Evolutionary conservation across 768 basidiomycete genomes (phyloP).

Genomic region (Termitomyces sp.): DNA sequence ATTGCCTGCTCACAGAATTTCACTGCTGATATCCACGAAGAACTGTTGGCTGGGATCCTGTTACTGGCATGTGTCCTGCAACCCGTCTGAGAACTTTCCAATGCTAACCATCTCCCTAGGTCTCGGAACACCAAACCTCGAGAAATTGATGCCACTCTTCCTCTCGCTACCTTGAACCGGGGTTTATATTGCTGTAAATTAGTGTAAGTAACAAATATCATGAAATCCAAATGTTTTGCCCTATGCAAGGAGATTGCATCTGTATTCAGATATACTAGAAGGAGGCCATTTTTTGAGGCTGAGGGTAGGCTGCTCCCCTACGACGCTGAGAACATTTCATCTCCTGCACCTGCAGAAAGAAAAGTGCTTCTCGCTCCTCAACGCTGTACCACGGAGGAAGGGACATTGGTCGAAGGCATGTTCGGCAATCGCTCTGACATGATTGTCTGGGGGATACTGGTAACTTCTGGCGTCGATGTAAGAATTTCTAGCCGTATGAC

Average conservation of each 20-base stretch:
- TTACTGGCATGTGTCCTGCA: constrained; percentile 26
- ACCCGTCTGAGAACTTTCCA: not conserved
- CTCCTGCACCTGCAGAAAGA: constrained; percentile 12
- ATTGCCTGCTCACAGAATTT: not conserved
- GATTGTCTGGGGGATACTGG: not conserved
- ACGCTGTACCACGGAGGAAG: constrained; percentile 9
- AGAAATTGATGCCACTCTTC: constrained; percentile 30
- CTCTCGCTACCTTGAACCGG: constrained; percentile 29
- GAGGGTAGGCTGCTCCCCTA: not conserved
- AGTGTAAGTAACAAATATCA: not conserved
- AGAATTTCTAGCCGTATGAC: constrained; percentile 5
- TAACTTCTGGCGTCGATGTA: not conserved
- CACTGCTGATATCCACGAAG: constrained; percentile 17
- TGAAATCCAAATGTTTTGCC: not conserved
- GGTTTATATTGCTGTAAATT: not conserved
- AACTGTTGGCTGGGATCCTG: constrained; percentile 41
- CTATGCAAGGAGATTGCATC: not conserved
- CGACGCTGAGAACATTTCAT: not conserved
- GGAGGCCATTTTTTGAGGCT: not conserved
- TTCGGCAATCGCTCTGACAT: constrained; percentile 1
- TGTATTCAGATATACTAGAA: not conserved
- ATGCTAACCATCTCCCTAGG: constrained; percentile 20
- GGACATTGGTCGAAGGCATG: constrained; percentile 12
- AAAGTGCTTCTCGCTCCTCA: not conserved
- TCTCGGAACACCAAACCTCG: constrained; percentile 36